Percentiles rank a stretch among this genome's conserved stretches.
Conservation (phyloP, 2,329 filamentous ascomycete genomes). For the Cadophora sp. region DNA sequence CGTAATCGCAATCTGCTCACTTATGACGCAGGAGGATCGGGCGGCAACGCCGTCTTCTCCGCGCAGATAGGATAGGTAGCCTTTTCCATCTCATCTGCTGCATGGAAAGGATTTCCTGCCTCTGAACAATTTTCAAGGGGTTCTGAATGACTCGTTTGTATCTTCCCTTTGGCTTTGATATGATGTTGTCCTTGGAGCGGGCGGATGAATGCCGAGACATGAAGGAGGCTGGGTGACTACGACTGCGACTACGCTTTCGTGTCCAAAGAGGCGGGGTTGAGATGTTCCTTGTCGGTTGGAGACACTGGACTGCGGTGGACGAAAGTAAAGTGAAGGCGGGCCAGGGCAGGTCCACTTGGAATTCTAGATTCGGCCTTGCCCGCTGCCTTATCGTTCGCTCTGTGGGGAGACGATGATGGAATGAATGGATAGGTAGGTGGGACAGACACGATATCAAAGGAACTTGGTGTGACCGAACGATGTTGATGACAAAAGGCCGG, state of each 20-base stretch:
- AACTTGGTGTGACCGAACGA: too few species aligned
- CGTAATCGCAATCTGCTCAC: conserved; percentile 20
- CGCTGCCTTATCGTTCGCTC: conserved; percentile 14
- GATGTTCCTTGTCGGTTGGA: not conserved
- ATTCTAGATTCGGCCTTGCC: conserved; percentile 12
- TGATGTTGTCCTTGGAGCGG: too few species aligned
- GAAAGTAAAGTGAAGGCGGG: not conserved
- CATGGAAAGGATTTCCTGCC: conserved; percentile 7
- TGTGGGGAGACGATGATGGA: conserved; percentile 8
- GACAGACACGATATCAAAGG: too few species aligned
- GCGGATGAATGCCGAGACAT: conserved; percentile 18
- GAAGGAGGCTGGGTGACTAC: not conserved
- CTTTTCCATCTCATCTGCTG: not conserved
- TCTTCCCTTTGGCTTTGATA: not conserved
- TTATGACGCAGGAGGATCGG: conserved; percentile 26
- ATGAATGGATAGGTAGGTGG: not conserved
- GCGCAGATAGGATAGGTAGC: too few species aligned
- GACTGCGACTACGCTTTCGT: conserved; percentile 5
- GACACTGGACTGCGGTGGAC: too few species aligned
- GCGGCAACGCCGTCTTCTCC: not conserved
- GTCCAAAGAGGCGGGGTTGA: conserved; percentile 23
- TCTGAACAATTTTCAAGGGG: too few species aligned
- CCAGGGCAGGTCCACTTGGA: not conserved
- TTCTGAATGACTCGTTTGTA: conserved; percentile 6
- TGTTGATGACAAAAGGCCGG: conserved; percentile 8